Evolutionary conservation across 2,329 filamentous ascomycete species (phyloP).

Genomic region (Aureobasidium sp.): DNA sequence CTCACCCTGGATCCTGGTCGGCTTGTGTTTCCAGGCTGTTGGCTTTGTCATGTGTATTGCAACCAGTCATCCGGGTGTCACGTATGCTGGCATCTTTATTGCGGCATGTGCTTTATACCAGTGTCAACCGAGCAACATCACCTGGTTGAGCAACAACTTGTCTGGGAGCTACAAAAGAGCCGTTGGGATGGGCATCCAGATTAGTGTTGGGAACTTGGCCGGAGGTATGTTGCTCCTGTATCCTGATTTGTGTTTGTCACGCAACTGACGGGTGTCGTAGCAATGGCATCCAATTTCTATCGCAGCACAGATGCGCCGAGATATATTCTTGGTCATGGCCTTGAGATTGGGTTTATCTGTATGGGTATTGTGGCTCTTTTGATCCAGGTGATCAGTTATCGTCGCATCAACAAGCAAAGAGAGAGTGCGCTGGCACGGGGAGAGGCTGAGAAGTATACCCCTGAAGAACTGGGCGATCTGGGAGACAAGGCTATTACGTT

Average conservation of each 20-base stretch:
- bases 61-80: constrained; percentile 20
- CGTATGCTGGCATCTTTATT: constrained; percentile 27
- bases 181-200: constrained; percentile 43
- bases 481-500: constrained; percentile 59
- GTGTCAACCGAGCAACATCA: constrained; percentile 30
- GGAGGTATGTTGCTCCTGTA: constrained; percentile 22
- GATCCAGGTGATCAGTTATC: constrained; percentile 46
- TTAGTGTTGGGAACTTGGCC: constrained; percentile 43
- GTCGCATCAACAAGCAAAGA: constrained; percentile 52
- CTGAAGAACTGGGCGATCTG: constrained; percentile 49
- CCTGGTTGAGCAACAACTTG: constrained; percentile 48
- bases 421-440: constrained; percentile 31
- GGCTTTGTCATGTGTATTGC: constrained; percentile 23
- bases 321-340: constrained; percentile 45
- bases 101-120: constrained; percentile 21
- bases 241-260: not conserved
- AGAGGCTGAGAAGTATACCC: constrained; percentile 36
- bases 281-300: constrained; percentile 69
- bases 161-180: constrained; percentile 48
- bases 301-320: constrained; percentile 43
- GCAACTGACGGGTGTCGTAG: constrained; percentile 24
- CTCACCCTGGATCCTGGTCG: constrained; percentile 22
- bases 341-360: constrained; percentile 45
- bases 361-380: constrained; percentile 41
- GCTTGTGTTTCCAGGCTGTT: constrained; percentile 21